Conservation (phyloP, 495 filamentous ascomycete species). For the Talaromyces nanjingensis region DNA sequence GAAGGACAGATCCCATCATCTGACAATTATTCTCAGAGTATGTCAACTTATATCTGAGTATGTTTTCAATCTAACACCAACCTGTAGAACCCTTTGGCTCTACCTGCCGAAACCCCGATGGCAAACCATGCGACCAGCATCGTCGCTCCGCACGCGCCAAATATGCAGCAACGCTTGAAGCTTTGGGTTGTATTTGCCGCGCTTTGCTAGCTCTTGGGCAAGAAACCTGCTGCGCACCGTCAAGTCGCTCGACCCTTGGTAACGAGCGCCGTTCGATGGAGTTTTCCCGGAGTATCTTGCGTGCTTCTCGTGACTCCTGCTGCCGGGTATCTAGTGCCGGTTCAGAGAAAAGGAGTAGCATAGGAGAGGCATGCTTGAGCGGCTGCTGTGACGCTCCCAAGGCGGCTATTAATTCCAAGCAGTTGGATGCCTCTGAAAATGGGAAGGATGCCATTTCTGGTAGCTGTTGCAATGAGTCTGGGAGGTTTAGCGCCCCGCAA, state of each 20-base stretch:
- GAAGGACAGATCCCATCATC: too few relatives aligned
- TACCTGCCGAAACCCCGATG: constrained; percentile 10
- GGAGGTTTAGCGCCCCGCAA: too few relatives aligned
- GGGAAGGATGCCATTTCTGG: too few relatives aligned
- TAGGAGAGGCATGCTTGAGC: too few relatives aligned
- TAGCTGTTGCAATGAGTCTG: too few relatives aligned
- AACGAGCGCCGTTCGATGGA: constrained; percentile 11
- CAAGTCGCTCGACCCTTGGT: not conserved
- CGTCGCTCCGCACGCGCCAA: constrained; percentile 22
- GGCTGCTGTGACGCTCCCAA: too few relatives aligned
- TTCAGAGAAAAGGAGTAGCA: not conserved
- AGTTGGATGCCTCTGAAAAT: too few relatives aligned
- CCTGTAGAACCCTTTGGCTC: constrained; percentile 8
- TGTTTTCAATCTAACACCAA: not conserved
- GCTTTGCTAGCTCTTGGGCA: constrained; percentile 44
- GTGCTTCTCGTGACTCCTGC: constrained; percentile 13
- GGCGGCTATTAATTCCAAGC: too few relatives aligned
- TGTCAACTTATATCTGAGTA: too few relatives aligned
- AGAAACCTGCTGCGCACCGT: constrained; percentile 40
- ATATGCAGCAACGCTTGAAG: constrained; percentile 36
- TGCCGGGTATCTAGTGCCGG: not conserved
- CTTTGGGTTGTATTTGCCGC: constrained; percentile 49
- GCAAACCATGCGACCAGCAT: constrained; percentile 24
- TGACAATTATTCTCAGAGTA: too few relatives aligned
- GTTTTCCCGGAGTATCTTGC: constrained; percentile 6